Evolutionary conservation across 805 yeast genomes (phyloP), one percentile per base, ranked within the genome.

Genomic region (Starmerella bombicola): DNA sequence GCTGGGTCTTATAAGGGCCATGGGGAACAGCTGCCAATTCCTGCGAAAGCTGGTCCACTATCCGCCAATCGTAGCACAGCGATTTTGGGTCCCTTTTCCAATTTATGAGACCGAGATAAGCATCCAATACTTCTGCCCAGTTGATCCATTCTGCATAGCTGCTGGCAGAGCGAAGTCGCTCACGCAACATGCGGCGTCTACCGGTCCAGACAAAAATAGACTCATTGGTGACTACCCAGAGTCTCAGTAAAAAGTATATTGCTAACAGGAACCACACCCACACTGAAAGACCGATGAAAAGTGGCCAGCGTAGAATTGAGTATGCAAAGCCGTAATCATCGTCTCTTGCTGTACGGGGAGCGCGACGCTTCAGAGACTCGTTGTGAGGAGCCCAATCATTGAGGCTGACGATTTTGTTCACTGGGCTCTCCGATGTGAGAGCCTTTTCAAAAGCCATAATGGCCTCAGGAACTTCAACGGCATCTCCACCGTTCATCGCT

Each of bases 1-100:
- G 54, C 3, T 55, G 51, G 17, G 10, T 2, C 2, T 15, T 19
- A 29, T 38, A 36, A 12, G 48, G 47, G 20, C 72, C 58, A 9
- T 33, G 39, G 17, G 46, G 43, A 26, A 68, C 54, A 3, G 49
- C 47, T 30, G 57, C 51, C 37, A 80, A 56, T 41, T 69, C 64
- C 12, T 53, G 45, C 5, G 71, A 65, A 0, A 77, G 69, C 34
- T 70, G 60, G 33, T 65, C 57, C 7, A 81, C 60, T 0, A 82
- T 75, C 29, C 66, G 68, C 58, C 72, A 76, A 56, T 80, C 88
- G 55, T 80, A 80, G 55, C 74, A 77, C 19, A 74, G 72, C 48
- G 77, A 78, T 41, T 65, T 62, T 18, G 78, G 76, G 45, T 73
- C 74, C 7, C 59, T 52, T 34, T 72, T 69, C 93, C 93, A 80